Base-by-base conservation (phyloP, 2,329 filamentous ascomycete genomes). In the Fusarium acutatum region DNA sequence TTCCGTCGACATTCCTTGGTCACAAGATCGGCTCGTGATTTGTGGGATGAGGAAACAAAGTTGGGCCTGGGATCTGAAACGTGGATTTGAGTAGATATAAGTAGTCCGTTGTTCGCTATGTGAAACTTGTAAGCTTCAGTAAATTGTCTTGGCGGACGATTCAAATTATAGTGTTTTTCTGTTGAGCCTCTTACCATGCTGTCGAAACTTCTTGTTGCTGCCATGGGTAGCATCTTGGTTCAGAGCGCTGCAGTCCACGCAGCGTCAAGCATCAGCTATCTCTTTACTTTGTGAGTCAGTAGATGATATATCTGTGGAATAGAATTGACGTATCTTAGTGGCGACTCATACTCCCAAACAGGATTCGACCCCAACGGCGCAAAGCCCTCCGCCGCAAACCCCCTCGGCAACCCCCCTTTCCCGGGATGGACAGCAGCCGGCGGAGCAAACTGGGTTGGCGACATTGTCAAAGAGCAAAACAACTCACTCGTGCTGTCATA, bases 371-470 rank as follows among this genome's bases (percentile, higher is more conserved):
- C 86, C 46, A 84, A 81, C 17, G 82, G 84, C 28, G 80, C 83
- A 1, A 85, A 89, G 41, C 89, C 91, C 3, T 86, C 83, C 13
- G 71, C 83, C 5, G 78, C 82, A 2, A 90, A 91, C 71, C 89
- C 90, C 0, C 83, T 92, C 49, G 91, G 91, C 1, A 93, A 93
- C 74, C 90, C 90, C 0, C 70, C 82, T 1, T 89, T 88, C 69
- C 87, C 86, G 0, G 85, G 87, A 28, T 86, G 80, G 71, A 88
- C 87, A 28, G 83, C 85, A 2, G 81, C 84, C 11, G 86, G 86
- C 28, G 87, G 87, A 17, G 78, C 82, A 28, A 88, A 89, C 73
- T 89, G 86, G 87, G 81, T 88, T 38, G 87, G 84, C 49, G 85
- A 83, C 64, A 79, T 89, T 8, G 85, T 85, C 0, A 82, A 81